Percentiles rank a stretch among this genome's conserved stretches.
Conservation (phyloP, 2,329 filamentous ascomycete species). For the Davidsoniella virescens region DNA sequence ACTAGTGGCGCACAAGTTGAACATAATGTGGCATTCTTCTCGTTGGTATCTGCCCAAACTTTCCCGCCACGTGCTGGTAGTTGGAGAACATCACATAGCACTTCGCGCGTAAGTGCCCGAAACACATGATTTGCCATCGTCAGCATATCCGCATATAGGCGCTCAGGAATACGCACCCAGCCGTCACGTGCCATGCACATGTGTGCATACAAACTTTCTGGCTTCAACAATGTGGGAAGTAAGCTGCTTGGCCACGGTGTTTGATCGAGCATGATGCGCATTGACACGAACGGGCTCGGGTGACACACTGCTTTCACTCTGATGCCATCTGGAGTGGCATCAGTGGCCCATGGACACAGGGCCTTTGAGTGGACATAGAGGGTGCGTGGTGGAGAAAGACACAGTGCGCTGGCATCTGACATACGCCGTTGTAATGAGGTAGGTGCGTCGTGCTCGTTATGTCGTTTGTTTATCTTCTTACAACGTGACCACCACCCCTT, state of each 20-base stretch:
- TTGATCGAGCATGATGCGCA: background rate
- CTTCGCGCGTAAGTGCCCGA: background rate
- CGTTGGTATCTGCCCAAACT: too few relatives aligned
- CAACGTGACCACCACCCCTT: slow-evolving; percentile 6
- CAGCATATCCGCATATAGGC: slow-evolving; percentile 5
- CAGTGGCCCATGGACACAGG: too few relatives aligned
- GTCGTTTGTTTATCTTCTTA: background rate
- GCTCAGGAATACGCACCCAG: slow-evolving; percentile 7
- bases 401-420: too few relatives aligned
- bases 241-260: slow-evolving; percentile 1
- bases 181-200: background rate
- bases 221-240: slow-evolving; percentile 1
- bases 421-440: too few relatives aligned
- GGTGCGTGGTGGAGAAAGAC: too few relatives aligned
- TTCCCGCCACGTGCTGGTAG: background rate
- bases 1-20: slow-evolving; percentile 1
- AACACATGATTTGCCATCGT: slow-evolving; percentile 6
- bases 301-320: background rate
- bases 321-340: too few relatives aligned
- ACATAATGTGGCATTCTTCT: background rate
- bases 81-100: background rate
- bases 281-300: slow-evolving; percentile 1
- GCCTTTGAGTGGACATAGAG: too few relatives aligned
- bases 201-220: background rate
- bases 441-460: too few relatives aligned